Evolutionary conservation across 768 basidiomycete genomes (phyloP).

Genomic region (Filobasidium floriforme): DNA sequence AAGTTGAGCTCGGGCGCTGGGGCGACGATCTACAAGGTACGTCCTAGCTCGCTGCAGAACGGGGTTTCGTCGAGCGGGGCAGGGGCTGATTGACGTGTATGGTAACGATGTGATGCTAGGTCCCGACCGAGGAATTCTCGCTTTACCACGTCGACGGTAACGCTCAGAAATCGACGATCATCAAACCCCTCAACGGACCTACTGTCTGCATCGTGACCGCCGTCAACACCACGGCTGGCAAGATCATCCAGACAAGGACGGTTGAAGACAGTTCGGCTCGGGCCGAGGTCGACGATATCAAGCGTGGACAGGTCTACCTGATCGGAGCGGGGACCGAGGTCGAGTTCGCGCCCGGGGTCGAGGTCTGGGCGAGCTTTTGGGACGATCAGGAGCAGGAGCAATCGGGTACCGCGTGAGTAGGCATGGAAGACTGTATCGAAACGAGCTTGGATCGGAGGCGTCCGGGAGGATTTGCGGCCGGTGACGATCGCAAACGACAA

Average conservation of each 20-base stretch:
- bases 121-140: slow-evolving; percentile 39
- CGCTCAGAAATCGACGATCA: slow-evolving; percentile 12
- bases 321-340: slow-evolving; percentile 28
- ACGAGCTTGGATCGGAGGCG: neutral
- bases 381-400: slow-evolving; percentile 29
- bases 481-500: neutral
- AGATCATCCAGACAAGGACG: slow-evolving; percentile 1
- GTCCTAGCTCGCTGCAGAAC: neutral
- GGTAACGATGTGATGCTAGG: slow-evolving; percentile 14
- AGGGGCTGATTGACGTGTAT: slow-evolving; percentile 15
- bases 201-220: slow-evolving; percentile 30
- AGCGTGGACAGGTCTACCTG: slow-evolving; percentile 32
- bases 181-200: slow-evolving; percentile 31
- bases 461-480: neutral
- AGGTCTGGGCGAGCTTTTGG: slow-evolving; percentile 39
- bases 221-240: slow-evolving; percentile 10
- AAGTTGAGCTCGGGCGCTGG: slow-evolving; percentile 13
- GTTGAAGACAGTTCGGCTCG: neutral
- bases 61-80: too few relatives aligned
- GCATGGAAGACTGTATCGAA: neutral
- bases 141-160: slow-evolving; percentile 29
- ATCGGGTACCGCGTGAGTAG: slow-evolving; percentile 12
- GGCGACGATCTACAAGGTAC: slow-evolving; percentile 20
- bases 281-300: slow-evolving; percentile 9
- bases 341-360: slow-evolving; percentile 21